phyloP scores from a whole-genome alignment of 2,329 filamentous ascomycete species.

The Colletotrichum sp. region DNA sequence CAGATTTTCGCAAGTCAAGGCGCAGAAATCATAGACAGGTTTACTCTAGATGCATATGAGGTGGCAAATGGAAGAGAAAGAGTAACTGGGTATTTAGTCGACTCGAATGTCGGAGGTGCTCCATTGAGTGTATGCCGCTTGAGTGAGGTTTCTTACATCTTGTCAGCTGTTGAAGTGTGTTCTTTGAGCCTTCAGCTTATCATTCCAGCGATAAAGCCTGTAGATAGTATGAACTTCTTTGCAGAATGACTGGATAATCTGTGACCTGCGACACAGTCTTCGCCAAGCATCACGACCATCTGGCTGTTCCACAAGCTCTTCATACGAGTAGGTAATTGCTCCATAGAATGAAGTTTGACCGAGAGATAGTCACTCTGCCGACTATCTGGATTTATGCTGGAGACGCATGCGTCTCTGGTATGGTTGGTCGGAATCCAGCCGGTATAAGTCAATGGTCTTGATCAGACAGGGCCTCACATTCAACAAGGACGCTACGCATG shows the following conservation, averaged over 20 bases:
- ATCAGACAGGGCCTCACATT: not conserved
- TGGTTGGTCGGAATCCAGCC: not conserved
- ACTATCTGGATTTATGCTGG: not conserved
- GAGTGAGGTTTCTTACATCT: not conserved
- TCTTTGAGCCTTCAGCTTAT: not conserved
- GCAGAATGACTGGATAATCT: not conserved
- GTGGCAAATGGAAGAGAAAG: not conserved
- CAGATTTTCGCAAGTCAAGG: not conserved
- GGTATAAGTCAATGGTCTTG: not conserved
- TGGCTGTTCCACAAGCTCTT: not conserved
- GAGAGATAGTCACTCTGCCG: not conserved
- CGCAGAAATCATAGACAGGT: not conserved
- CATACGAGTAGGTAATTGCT: not conserved
- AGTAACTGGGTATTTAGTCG: no score
- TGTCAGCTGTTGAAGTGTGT: not conserved
- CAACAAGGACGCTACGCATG: not conserved
- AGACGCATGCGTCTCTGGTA: not conserved
- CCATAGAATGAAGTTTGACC: not conserved
- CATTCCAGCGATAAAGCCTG: not conserved
- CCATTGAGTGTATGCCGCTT: not conserved
- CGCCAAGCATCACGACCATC: not conserved
- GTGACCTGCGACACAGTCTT: not conserved
- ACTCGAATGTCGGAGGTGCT: not conserved
- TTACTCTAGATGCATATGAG: not conserved
- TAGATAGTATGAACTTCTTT: not conserved